Percentiles rank a stretch among this genome's conserved stretches.
Evolutionary conservation across 2,329 filamentous ascomycete species (phyloP).

Genomic region (Cladophialophora psammophila): DNA sequence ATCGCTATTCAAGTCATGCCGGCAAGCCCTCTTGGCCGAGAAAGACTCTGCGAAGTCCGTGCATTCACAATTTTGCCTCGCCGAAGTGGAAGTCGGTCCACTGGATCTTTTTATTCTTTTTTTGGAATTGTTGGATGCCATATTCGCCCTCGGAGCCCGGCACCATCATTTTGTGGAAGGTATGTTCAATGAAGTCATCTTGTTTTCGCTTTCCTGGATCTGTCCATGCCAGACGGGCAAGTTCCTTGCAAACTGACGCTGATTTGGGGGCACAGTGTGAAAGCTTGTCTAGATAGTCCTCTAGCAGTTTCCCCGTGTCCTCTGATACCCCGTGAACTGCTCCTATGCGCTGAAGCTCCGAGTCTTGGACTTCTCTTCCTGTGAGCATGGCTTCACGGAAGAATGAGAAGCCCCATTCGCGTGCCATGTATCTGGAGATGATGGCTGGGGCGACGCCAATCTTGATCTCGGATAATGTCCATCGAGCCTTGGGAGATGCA

Average conservation of each 20-base stretch:
- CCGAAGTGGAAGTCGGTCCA: too few relatives aligned
- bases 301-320: constrained; percentile 37
- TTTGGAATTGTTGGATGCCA: constrained; percentile 41
- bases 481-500: constrained; percentile 26
- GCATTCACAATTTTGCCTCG: too few relatives aligned
- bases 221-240: constrained; percentile 36
- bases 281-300: constrained; percentile 39
- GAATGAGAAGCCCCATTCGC: constrained; percentile 51
- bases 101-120: too few relatives aligned
- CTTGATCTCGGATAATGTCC: constrained; percentile 52
- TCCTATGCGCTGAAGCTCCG: constrained; percentile 42
- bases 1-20: too few relatives aligned
- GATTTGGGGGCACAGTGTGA: constrained; percentile 42
- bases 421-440: constrained; percentile 51
- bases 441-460: constrained; percentile 49
- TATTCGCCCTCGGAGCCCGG: constrained; percentile 36
- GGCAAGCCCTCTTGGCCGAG: too few relatives aligned
- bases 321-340: constrained; percentile 41
- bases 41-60: too few relatives aligned
- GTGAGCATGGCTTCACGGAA: constrained; percentile 50
- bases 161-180: constrained; percentile 43
- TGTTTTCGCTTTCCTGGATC: too few relatives aligned
- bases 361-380: constrained; percentile 41
- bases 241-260: constrained; percentile 45
- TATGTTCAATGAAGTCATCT: not conserved